Evolutionary conservation across 2,329 filamentous ascomycete species (phyloP), one percentile per base, ranked within the genome.

Genomic region (Grosmannia serpens): DNA sequence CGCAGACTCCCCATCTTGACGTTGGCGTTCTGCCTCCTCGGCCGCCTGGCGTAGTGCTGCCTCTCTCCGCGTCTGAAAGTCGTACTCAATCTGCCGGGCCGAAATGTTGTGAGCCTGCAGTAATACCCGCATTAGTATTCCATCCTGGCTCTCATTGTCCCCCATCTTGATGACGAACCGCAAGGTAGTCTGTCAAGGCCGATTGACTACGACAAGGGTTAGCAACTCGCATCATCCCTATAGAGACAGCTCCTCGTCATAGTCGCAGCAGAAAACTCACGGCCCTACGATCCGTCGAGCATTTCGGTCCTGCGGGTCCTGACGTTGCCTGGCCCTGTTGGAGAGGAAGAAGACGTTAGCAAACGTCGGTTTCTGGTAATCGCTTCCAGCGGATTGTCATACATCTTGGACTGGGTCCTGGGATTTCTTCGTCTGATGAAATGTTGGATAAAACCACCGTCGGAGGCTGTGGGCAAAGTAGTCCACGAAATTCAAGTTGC

Each of bases 31-130:
- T 57, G 67, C 69, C 55, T 68, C 69, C 49, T 63, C 69, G 24
- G 62, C 69, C n/a, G 61, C 64, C 58, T 64, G 64, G 38, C 60
- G 59, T 58, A 60, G 60, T 68, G 66, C 68, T 24, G 73, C 69
- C 58, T 79, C 76, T 56, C 77, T 73, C 53, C 80, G 74, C 41
- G 70, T 68, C 35, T 77, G 74, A 22, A 78, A 78, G 61, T 79
- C 74, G 24, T 73, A 68, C 41, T 76, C 74, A 59, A 84, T 84
- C 60, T 80, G 76, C 31, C 74, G 69, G 2, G 81, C 79, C 26
- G 82, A 88, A 63, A 90, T 90, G 65, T 89, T 89, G 69, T 88
- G 85, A 2, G 86, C 82, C 80, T 86, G 33, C 3, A 24, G 22
- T 11, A 9, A 20, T 15, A 9, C 5, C 4, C 15, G 10, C 33